phyloP scores from a whole-genome alignment of 345 rosid genomes.

The Eucalyptus marginata region DNA sequence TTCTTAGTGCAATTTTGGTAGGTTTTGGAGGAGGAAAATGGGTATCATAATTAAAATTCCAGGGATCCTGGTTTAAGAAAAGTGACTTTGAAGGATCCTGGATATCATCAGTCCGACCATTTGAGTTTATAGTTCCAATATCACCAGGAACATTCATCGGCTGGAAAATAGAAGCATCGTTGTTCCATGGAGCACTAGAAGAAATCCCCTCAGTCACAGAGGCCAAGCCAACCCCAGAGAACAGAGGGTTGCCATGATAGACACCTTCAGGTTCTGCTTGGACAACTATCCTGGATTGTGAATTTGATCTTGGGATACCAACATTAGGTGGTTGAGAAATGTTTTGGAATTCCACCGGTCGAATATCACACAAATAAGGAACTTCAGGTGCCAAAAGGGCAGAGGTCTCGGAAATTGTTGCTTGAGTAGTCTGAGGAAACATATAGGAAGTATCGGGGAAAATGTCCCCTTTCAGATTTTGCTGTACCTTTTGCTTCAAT shows the following conservation, averaged over 20 bases:
- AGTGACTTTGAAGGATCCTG: conserved; percentile 46
- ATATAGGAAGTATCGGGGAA: conserved; percentile 12
- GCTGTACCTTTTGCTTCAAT: conserved; percentile 16
- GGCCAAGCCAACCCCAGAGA: conserved; percentile 8
- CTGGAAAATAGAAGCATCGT: conserved; percentile 12
- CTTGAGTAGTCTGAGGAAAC: conserved; percentile 14
- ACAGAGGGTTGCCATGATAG: conserved; percentile 7
- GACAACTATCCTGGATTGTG: conserved; percentile 19
- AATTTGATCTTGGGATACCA: conserved; percentile 19
- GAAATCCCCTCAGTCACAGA: conserved; percentile 10
- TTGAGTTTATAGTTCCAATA: conserved; percentile 6
- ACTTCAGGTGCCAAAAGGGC: not conserved
- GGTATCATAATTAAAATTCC: conserved; percentile 35
- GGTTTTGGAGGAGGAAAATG: conserved; percentile 56
- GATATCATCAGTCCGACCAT: conserved; percentile 11
- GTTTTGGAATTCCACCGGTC: conserved; percentile 13
- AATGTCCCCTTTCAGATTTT: conserved; percentile 14
- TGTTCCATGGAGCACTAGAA: conserved; percentile 15
- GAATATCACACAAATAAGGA: conserved; percentile 8
- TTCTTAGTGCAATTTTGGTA: conserved; percentile 26
- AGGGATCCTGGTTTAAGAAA: conserved; percentile 63
- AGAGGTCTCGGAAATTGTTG: not conserved
- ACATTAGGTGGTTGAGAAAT: conserved; percentile 8
- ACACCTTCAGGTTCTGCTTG: conserved; percentile 25
- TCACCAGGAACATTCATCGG: conserved; percentile 7